Evolutionary conservation across 805 yeast species (phyloP), one percentile per base, ranked within the genome.

Genomic region (Schizosaccharomyces pombe): DNA sequence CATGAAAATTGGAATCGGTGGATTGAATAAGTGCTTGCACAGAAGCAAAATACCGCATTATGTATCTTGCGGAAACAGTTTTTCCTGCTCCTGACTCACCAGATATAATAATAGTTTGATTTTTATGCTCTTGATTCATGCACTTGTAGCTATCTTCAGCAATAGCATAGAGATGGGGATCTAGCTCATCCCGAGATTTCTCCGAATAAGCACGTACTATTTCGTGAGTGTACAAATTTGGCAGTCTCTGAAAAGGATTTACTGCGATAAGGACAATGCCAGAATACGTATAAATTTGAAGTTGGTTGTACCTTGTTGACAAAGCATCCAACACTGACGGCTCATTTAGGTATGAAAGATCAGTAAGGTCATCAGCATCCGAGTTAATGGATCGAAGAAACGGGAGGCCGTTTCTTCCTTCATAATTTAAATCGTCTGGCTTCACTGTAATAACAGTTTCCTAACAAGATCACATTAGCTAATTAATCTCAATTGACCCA

Each of bases 11-110:
- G 22, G 43, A 24, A 37, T 37, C 61, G 64, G 60, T 65, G 63
- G 57, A 72, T 67, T n/a, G n/a, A 37, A 19, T 37, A 19, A 37
- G 9, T 56, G 68, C 70, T 57, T 89, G 96, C 14, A 89, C 96
- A 16, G 94, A 80, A 2, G 97, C 97, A 66, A 89, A 87, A 68
- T 87, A 89, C 67, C 97, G 78, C 97, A 89, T 89, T 59, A 89
- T 89, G 67, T 84, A 89, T 66, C 89, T 89, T 40, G 98, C 98
- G 58, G 91, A 80, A 47, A 89, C 97, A 3, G 97, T 91, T 63
- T 89, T 91, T 67, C 98, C 98, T 30, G 98, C 97, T 68, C 98
- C 98, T 5, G 95, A 84, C 69, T 89, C 98, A 69, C 98, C 98
- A 61, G 87, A 79, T 16, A 89, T 97, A 16, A 89, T 95, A 58